Conservation (phyloP, 306 rosid genomes). For the Prunus davidiana region DNA sequence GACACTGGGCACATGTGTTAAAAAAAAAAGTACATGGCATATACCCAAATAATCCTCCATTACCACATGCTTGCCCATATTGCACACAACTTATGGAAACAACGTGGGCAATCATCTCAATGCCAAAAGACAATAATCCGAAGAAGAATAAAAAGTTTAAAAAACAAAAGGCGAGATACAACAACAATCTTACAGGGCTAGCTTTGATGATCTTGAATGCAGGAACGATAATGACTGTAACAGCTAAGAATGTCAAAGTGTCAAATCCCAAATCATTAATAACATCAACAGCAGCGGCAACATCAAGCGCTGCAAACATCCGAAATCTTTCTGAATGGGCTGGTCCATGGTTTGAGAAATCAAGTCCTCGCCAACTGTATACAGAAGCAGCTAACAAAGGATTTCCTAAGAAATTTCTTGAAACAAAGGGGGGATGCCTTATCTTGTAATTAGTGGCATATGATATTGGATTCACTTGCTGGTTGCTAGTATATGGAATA, state of each 20-base stretch:
- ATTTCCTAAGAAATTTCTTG: slow-evolving; percentile 30
- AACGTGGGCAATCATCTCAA: background rate
- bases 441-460: slow-evolving; percentile 27
- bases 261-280: slow-evolving; percentile 90
- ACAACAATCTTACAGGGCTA: slow-evolving; percentile 51
- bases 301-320: slow-evolving; percentile 57
- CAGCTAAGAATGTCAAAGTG: slow-evolving; percentile 80
- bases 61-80: background rate
- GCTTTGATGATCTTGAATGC: slow-evolving; percentile 76
- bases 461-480: slow-evolving; percentile 33
- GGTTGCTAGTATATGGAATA: slow-evolving; percentile 32
- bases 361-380: slow-evolving; percentile 30
- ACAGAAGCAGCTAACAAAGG: slow-evolving; percentile 24
- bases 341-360: slow-evolving; percentile 34
- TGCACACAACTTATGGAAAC: background rate
- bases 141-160: background rate
- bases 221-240: slow-evolving; percentile 82
- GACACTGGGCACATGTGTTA: background rate
- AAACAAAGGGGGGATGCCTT: slow-evolving; percentile 28
- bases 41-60: background rate
- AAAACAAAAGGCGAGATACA: background rate
- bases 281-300: slow-evolving; percentile 71
- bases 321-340: slow-evolving; percentile 36
- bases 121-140: background rate
- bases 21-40: background rate